phyloP scores from a whole-genome alignment of 2,329 filamentous ascomycete genomes.

The Thyridium curvatum region DNA sequence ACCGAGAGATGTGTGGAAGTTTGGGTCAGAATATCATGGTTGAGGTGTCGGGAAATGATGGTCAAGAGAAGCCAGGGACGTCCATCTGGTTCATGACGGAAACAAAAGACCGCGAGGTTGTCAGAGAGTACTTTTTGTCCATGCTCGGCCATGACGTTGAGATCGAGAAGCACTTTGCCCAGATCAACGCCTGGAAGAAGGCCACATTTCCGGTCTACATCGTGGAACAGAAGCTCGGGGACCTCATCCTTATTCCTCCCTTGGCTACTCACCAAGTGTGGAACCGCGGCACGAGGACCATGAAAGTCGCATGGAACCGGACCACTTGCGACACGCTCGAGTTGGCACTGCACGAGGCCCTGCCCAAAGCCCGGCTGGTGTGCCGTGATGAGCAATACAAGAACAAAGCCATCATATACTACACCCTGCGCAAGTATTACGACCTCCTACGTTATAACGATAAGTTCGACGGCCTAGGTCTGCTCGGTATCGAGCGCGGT shows the following conservation, averaged over 20 bases:
- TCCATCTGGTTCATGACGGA: constrained; percentile 99
- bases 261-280: constrained; percentile 95
- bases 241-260: constrained; percentile 90
- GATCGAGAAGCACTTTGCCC: constrained; percentile 93
- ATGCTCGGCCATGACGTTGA: constrained; percentile 94
- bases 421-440: constrained; percentile 74
- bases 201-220: constrained; percentile 90
- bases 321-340: constrained; percentile 89
- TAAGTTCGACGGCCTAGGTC: constrained; percentile 36
- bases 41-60: constrained; percentile 67
- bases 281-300: constrained; percentile 92
- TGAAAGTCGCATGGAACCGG: constrained; percentile 98
- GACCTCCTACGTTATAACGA: constrained; percentile 51
- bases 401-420: constrained; percentile 93
- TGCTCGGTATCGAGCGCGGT: constrained; percentile 34
- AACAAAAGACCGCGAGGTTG: constrained; percentile 81
- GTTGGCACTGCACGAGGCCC: constrained; percentile 76
- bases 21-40: constrained; percentile 99
- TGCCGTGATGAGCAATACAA: constrained; percentile 99
- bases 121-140: constrained; percentile 90
- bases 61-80: constrained; percentile 76
- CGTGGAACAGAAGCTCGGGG: constrained; percentile 82
- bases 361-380: constrained; percentile 83
- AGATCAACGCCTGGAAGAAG: constrained; percentile 91
- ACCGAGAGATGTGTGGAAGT: constrained; percentile 96